phyloP scores from a whole-genome alignment of 2,329 filamentous ascomycete genomes.

The Penicillium sp. region DNA sequence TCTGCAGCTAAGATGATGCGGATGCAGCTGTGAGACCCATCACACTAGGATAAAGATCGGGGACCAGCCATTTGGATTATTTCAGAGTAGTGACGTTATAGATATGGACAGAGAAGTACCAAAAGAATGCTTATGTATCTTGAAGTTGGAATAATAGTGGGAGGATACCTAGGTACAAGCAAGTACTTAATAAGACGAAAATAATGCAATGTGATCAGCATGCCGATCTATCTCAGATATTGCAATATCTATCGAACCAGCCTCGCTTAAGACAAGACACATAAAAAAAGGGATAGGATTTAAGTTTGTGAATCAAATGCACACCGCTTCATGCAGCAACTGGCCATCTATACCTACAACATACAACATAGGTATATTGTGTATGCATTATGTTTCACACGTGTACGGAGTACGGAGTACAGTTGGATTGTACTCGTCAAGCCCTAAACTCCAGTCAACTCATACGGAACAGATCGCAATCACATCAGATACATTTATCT shows the following conservation, averaged over 20 bases:
- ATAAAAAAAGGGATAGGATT: not conserved
- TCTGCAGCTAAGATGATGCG: slow-evolving; percentile 15
- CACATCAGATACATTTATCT: not conserved
- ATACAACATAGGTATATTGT: no score
- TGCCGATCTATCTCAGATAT: not conserved
- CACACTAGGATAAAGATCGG: not conserved
- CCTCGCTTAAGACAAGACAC: not conserved
- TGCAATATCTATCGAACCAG: not conserved
- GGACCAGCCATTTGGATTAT: slow-evolving; percentile 11
- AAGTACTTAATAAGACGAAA: not conserved
- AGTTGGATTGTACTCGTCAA: not conserved
- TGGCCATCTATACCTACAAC: no score
- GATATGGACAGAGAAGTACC: not conserved
- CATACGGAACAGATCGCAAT: not conserved
- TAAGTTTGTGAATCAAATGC: not conserved
- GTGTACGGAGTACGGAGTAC: not conserved
- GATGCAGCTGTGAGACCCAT: slow-evolving; percentile 14
- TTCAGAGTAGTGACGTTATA: not conserved
- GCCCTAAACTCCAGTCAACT: not conserved
- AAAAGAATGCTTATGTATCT: not conserved
- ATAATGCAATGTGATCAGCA: not conserved
- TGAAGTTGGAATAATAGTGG: not conserved
- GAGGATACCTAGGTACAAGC: not conserved
- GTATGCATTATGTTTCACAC: not conserved
- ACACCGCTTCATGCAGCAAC: slow-evolving; percentile 16